Conservation (phyloP, 202 grass and related monocot species). For the Alloteropsis angusta region DNA sequence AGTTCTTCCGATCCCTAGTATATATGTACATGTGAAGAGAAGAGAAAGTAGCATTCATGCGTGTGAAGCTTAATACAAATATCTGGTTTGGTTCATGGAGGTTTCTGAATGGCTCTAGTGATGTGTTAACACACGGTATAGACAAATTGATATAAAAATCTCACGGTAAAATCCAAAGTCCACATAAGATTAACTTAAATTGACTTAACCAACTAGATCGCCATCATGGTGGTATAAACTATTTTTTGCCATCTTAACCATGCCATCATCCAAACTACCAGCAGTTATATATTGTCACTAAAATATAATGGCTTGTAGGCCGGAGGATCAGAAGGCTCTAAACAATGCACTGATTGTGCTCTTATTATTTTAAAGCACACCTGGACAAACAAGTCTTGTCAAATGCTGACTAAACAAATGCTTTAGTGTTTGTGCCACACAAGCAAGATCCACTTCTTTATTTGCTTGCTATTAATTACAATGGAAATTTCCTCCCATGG, state of each 20-base stretch:
- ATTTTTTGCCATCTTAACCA: constrained; percentile 6
- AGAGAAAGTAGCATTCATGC: no score
- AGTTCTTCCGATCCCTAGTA: not conserved
- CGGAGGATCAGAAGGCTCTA: constrained; percentile 40
- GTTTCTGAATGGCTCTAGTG: constrained; percentile 17
- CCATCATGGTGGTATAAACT: constrained; percentile 25
- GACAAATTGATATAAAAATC: constrained; percentile 14
- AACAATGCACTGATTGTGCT: constrained; percentile 43
- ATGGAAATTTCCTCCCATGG: constrained; percentile 23
- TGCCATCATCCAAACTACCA: constrained; percentile 44
- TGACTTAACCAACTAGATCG: constrained; percentile 36
- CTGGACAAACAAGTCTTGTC: constrained; percentile 46
- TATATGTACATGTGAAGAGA: no score
- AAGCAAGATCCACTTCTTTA: constrained; percentile 36
- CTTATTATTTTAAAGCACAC: constrained; percentile 40
- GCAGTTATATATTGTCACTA: constrained; percentile 26
- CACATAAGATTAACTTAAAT: constrained; percentile 47
- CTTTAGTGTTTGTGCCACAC: constrained; percentile 37
- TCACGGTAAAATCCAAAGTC: constrained; percentile 23
- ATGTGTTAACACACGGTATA: constrained; percentile 14
- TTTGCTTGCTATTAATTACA: constrained; percentile 17
- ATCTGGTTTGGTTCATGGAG: constrained; percentile 22
- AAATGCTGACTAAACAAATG: constrained; percentile 46
- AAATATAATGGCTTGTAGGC: constrained; percentile 25
- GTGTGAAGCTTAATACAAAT: not conserved